These are phyloP conservation scores for Pseudonitzschia multiseries DNA, from an alignment of 108 stramenopile genomes.

Conservation along the genomic window DNA sequence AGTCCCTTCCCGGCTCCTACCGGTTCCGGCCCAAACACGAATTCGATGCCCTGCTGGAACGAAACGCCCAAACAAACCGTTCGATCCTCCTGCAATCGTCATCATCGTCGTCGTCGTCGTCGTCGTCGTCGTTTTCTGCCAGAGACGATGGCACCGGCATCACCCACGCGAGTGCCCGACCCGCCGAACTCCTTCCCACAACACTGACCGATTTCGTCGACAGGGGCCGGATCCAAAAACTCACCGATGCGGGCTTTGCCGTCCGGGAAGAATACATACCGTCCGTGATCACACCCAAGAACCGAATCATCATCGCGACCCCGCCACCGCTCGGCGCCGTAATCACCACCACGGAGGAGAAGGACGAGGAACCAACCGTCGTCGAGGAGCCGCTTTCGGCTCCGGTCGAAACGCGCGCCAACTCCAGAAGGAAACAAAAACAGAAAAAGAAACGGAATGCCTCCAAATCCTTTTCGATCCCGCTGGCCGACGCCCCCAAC, in stretches of 20 bases:
- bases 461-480: slow-evolving; percentile 36
- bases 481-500: slow-evolving; percentile 37
- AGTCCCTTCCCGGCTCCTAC: slow-evolving; percentile 12
- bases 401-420: too few relatives aligned
- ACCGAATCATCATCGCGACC: slow-evolving; percentile 50
- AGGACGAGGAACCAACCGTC: background rate
- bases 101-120: too few relatives aligned
- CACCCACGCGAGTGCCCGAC: background rate
- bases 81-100: background rate
- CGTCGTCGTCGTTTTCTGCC: too few relatives aligned
- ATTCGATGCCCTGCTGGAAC: background rate
- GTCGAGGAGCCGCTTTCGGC: too few relatives aligned
- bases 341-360: background rate
- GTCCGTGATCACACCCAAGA: slow-evolving; percentile 55
- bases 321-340: slow-evolving; percentile 17
- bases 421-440: too few relatives aligned
- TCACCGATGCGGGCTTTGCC: slow-evolving; percentile 46
- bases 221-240: slow-evolving; percentile 36
- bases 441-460: background rate
- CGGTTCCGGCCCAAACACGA: background rate
- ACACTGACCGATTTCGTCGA: slow-evolving; percentile 52
- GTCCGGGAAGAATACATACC: slow-evolving; percentile 47
- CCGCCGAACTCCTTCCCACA: background rate
- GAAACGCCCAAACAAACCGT: background rate
- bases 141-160: too few relatives aligned